Evolutionary conservation across 331 rosid genomes (phyloP), one percentile per base, ranked within the genome.

Genomic region (Malus hybrid): DNA sequence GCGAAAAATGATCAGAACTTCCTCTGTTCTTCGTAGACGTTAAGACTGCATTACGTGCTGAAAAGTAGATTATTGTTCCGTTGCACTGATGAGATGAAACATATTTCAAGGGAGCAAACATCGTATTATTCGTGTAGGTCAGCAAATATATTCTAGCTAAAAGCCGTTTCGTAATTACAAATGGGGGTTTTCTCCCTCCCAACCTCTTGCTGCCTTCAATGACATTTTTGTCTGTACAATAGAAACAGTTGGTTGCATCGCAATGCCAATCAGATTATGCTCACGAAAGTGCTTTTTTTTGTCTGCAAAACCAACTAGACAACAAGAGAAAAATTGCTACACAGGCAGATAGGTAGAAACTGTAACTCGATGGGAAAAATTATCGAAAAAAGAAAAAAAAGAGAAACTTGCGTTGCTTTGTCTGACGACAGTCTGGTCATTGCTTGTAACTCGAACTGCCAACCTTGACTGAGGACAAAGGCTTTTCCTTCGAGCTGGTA

Each of bases 211-310:
- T 78, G 90, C 93, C 85, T 76, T 80, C 80, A 82, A 79, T 70
- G 92, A 88, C 88, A 74, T 78, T 69, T 84, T 87, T 79, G 88
- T 84, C 87, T 89, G 79, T 89, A 87, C 97, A 90, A 77, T 78
- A 73, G 68, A 85, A 76, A 86, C 87, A 76, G 89, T 78, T 82
- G 87, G 88, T 63, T 69, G 82, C 80, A 76, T 33, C 22, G 65
- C 78, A 67, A 57, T 6, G 79, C 77, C 62, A 1, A 44, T 62
- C 77, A 61, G 70, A 62, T 28, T 18, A n/a, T 14, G 20, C 69
- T 61, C 59, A 10, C 69, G 18, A 39, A 16, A 50, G 75, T 61
- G 70, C 75, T 15, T 72, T 57, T 82, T 83, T 36, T 39, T 9
- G 46, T 9, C 46, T 39, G 12, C 46, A 39, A 76, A 78, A 83